A percentile compares a stretch with the other conserved stretches of the same genome.
Evolutionary conservation across 192 early-diverging fungal genomes (phyloP).

Genomic region (Irineochytrium annulatum): DNA sequence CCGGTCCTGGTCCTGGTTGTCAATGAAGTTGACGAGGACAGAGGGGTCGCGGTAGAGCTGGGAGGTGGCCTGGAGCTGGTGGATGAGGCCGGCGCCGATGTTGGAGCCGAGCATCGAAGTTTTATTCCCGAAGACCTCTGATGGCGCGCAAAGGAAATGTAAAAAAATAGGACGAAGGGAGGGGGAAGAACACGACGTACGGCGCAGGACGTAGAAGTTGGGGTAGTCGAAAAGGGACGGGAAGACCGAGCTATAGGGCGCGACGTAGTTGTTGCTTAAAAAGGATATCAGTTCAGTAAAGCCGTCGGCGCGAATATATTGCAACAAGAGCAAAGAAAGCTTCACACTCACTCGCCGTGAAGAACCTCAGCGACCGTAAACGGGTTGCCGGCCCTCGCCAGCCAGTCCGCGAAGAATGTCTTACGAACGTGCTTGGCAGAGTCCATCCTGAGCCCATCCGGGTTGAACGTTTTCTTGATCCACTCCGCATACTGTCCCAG

Average conservation of each 20-base stretch:
- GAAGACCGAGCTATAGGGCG: not conserved
- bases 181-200: not conserved
- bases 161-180: not conserved
- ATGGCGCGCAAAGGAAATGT: not conserved
- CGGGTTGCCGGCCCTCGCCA: not conserved
- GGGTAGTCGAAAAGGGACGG: not conserved
- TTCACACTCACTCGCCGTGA: slow-evolving; percentile 3
- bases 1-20: slow-evolving; percentile 24
- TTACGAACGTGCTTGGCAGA: slow-evolving; percentile 39
- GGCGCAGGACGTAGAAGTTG: not conserved
- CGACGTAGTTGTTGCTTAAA: slow-evolving; percentile 2
- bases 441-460: slow-evolving; percentile 47
- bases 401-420: slow-evolving; percentile 35
- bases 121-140: not conserved
- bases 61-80: not conserved
- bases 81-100: not conserved
- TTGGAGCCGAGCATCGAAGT: not conserved
- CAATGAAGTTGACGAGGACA: slow-evolving; percentile 31
- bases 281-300: not conserved
- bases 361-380: slow-evolving; percentile 30
- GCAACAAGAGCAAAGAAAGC: slow-evolving; percentile 4
- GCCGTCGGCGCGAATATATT: not conserved
- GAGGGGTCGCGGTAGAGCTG: slow-evolving; percentile 23
- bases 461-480: slow-evolving; percentile 20
- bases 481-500: slow-evolving; percentile 22